Conservation (phyloP, 495 filamentous ascomycete species). For the Lepidopterella palustris region DNA sequence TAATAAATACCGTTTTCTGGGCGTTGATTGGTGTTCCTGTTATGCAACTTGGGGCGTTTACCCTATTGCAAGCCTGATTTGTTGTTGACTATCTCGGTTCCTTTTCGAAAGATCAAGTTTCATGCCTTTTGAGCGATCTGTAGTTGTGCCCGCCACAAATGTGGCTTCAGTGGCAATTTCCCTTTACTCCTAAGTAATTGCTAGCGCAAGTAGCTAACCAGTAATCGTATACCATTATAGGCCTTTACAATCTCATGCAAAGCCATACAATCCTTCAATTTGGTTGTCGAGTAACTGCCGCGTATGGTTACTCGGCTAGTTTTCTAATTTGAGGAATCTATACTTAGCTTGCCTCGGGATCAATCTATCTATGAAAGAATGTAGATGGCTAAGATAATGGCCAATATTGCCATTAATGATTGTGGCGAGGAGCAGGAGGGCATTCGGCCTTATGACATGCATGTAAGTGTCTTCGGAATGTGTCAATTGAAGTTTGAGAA, state of each 20-base stretch:
- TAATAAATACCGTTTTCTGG: background rate
- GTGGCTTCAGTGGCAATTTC: background rate
- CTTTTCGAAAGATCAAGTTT: background rate
- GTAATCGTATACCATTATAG: background rate
- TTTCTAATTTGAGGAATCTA: background rate
- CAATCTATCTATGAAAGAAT: background rate
- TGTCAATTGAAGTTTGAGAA: background rate
- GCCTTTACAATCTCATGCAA: background rate
- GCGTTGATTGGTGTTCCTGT: conserved; percentile 12
- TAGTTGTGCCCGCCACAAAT: conserved; percentile 7
- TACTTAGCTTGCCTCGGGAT: too few species aligned
- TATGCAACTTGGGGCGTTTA: background rate
- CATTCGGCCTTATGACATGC: conserved; percentile 27
- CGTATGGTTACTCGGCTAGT: background rate
- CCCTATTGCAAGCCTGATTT: conserved; percentile 1
- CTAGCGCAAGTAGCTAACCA: background rate
- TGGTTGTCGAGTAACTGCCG: background rate
- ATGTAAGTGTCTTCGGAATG: conserved; percentile 16
- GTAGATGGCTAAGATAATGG: background rate
- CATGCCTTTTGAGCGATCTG: background rate
- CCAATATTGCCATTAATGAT: background rate
- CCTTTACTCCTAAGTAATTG: too few species aligned
- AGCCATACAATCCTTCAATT: background rate
- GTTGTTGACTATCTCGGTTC: background rate
- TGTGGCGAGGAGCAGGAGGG: conserved; percentile 2